phyloP scores from a whole-genome alignment of 139 green algal species.

The Coelastrella sp. region DNA sequence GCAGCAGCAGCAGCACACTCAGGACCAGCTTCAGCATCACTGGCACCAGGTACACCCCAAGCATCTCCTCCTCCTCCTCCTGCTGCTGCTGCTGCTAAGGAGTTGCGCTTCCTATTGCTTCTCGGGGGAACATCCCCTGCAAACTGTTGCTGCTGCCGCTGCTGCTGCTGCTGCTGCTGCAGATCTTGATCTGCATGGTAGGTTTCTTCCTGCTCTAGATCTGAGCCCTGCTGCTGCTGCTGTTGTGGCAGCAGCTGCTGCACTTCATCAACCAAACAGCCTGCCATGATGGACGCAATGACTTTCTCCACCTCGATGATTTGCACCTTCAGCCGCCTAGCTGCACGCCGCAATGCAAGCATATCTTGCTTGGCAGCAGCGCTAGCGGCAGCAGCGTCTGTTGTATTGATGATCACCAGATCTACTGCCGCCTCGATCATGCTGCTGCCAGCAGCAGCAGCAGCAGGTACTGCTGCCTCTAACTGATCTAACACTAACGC shows the following conservation, averaged over 20 bases:
- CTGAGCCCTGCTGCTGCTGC: constrained; percentile 31
- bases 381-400: not conserved
- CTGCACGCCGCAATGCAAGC: not conserved
- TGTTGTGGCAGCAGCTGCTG: constrained; percentile 8
- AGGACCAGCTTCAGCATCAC: not conserved
- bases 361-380: not conserved
- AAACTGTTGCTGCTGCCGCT: constrained; percentile 1
- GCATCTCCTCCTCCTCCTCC: not conserved
- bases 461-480: not conserved
- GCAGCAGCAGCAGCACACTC: not conserved
- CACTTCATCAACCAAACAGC: not conserved
- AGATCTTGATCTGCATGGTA: too few species aligned
- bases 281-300: not conserved
- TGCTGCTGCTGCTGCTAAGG: not conserved
- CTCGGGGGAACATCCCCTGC: not conserved
- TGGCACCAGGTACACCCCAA: not conserved
- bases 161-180: not conserved
- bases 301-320: constrained; percentile 16
- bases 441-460: constrained; percentile 22
- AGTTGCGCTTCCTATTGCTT: not conserved
- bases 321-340: not conserved
- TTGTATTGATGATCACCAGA: constrained; percentile 8
- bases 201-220: not conserved
- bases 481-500: not conserved
- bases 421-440: constrained; percentile 10